Base-by-base conservation (phyloP, 148 eudicot species). In the Salicornia ramosissima region DNA sequence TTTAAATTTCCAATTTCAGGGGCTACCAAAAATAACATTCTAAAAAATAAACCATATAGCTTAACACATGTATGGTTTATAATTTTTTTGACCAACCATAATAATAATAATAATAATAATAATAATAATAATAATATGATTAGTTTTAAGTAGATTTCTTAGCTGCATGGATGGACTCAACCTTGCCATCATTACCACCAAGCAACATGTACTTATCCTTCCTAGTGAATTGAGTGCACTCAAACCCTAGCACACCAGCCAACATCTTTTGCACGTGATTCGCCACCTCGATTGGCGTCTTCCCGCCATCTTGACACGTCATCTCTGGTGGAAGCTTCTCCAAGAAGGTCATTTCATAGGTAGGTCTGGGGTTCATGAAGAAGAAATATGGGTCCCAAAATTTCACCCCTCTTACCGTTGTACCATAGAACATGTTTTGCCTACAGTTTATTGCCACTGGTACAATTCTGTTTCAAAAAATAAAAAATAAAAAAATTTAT, bases 301-400 rank as follows among this genome's bases (percentile, higher is more conserved):
- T 95, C 1, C 96, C 96, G 0, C 96, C 97, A 0, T 68, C 86
- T 78, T 81, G 81, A 40, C 82, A 78, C 2, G 99, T 87, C 91
- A 91, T 89, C 84, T 87, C 91, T 53, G 71, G 66, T 0, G 99
- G 99, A 69, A 95, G 67, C 69, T 78, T 73, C 30, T 90, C 88
- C 0, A 95, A 86, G 69, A 95, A 95, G 9, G 99, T 95, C 6
- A 85, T 71, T 75, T 95, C 97, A 61, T 95, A 95, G 0, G 90
- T 83, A 3, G 99, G 99, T 69, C 96, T 82, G 0, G 99, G 99
- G 79, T 95, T 95, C 99, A 95, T 95, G 87, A 95, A 95, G 77
- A 79, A 95, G 85, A 83, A 91, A 68, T 91, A 95, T 1, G 93
- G 81, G 65, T 95, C 99, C 99, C 99, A 95, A 70, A 95, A 95